Evolutionary conservation across 2,329 filamentous ascomycete species (phyloP).

Genomic region (Colletotrichum gigasporum): DNA sequence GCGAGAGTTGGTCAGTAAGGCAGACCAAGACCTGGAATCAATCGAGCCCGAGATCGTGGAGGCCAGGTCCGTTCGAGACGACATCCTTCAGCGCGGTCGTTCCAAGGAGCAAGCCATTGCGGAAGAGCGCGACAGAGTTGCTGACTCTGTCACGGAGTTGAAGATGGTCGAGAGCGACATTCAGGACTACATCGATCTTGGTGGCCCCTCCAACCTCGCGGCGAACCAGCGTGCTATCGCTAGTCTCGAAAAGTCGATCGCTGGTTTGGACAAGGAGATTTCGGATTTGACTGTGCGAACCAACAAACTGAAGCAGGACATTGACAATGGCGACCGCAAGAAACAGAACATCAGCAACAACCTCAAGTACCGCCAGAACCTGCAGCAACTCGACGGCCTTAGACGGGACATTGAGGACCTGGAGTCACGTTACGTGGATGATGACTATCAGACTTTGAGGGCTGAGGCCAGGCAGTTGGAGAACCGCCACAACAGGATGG

Average conservation of each 20-base stretch:
- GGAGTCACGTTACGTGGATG: conserved; percentile 81
- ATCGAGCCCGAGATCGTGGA: conserved; percentile 80
- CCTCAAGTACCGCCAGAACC: conserved; percentile 81
- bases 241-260: conserved; percentile 72
- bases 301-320: conserved; percentile 80
- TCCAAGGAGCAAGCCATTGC: conserved; percentile 77
- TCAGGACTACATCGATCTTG: conserved; percentile 78
- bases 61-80: conserved; percentile 80
- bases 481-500: conserved; percentile 72
- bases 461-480: conserved; percentile 75
- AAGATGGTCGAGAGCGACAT: conserved; percentile 81
- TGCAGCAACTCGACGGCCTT: conserved; percentile 73
- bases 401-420: conserved; percentile 77
- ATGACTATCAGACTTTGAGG: conserved; percentile 80
- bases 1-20: conserved; percentile 72
- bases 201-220: conserved; percentile 76
- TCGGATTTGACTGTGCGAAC: conserved; percentile 72
- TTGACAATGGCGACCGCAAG: conserved; percentile 81
- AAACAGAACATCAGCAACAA: conserved; percentile 92
- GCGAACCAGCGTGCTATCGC: conserved; percentile 76
- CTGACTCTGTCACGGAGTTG: conserved; percentile 80
- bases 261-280: conserved; percentile 73
- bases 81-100: conserved; percentile 76
- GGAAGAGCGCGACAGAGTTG: conserved; percentile 75
- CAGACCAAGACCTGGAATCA: conserved; percentile 78